Conservation (phyloP, 139 green algal species). For the Ulvella scutata region DNA sequence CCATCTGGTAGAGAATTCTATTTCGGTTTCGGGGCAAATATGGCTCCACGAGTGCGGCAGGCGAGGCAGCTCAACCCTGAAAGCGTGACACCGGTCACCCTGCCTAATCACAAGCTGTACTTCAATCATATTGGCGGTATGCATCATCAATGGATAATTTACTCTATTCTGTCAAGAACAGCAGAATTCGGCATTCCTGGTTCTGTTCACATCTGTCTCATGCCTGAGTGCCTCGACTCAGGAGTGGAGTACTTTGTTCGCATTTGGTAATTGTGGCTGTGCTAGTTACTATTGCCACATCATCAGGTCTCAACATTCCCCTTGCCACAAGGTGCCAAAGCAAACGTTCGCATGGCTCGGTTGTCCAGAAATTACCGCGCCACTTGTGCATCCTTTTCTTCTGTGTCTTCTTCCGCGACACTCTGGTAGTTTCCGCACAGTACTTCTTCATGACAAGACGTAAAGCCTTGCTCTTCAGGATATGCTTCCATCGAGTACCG, state of each 20-base stretch:
- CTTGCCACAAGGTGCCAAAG: not conserved
- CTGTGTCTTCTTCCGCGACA: not conserved
- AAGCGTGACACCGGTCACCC: not conserved
- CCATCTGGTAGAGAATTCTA: not conserved
- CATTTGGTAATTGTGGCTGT: not conserved
- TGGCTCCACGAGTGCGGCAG: not conserved
- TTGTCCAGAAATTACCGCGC: not conserved
- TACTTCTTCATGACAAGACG: not conserved
- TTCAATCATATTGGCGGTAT: not conserved
- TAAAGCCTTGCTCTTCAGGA: not conserved
- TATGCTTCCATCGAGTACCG: not conserved
- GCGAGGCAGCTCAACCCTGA: not conserved
- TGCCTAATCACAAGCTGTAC: not conserved
- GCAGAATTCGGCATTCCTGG: not conserved
- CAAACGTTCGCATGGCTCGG: not conserved
- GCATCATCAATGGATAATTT: not conserved
- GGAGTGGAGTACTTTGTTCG: no score
- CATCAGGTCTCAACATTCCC: not conserved
- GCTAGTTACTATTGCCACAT: not conserved
- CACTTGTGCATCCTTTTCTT: not conserved
- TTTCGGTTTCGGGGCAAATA: not conserved
- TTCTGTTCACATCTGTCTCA: not conserved
- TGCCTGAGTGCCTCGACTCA: no score
- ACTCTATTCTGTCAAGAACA: not conserved
- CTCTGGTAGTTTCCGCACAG: not conserved